Evolutionary conservation across 2,329 filamentous ascomycete genomes (phyloP), one percentile per base, ranked within the genome.

Genomic region (Samsoniella hepiali): DNA sequence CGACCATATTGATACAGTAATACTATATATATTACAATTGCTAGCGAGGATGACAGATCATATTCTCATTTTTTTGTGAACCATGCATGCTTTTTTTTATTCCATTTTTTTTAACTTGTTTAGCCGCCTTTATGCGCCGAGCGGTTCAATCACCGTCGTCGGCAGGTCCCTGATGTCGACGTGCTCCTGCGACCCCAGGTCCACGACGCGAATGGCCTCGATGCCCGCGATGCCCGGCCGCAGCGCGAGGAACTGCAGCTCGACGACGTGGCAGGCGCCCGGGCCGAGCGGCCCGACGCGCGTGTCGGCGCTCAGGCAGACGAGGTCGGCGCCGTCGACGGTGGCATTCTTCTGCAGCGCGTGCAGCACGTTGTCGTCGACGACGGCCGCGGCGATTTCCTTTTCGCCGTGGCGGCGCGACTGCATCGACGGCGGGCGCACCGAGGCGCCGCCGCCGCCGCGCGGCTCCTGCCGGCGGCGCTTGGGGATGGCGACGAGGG

Each of bases 111-210:
- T 49, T 38, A 29, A 13, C 5, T 56, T 44, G 2, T 45, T 58
- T 58, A 49, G 45, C 40, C 63, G 22, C 22, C 22, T 22, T 44
- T 42, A 59, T 38, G 50, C 49, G 29, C 67, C 70, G 22, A 68
- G 68, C 29, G 74, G 72, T 64, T 79, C 75, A 17, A 88, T 81
- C 60, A 91, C 76, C 68, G 92, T 85, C 51, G 84, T 86, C 0
- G 91, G 91, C 67, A 95, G 72, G 65, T 94, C 89, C 65, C 85
- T 82, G 62, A 93, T 87, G 73, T 94, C 90, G 3, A 91, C 88
- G 71, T 90, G 88, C 76, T 93, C 90, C 70, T 91, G 88, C 40
- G 85, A 90, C 29, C 80, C 84, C 65, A 94, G 72, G 73, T 95
- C 91, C 3, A 93, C 81, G 1, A 94, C 84, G 57, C 90, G 80